A percentile compares a stretch with the other conserved stretches of the same genome.
phyloP scores from a whole-genome alignment of 2,329 filamentous ascomycete species.

The Trichophyton verrucosum region DNA sequence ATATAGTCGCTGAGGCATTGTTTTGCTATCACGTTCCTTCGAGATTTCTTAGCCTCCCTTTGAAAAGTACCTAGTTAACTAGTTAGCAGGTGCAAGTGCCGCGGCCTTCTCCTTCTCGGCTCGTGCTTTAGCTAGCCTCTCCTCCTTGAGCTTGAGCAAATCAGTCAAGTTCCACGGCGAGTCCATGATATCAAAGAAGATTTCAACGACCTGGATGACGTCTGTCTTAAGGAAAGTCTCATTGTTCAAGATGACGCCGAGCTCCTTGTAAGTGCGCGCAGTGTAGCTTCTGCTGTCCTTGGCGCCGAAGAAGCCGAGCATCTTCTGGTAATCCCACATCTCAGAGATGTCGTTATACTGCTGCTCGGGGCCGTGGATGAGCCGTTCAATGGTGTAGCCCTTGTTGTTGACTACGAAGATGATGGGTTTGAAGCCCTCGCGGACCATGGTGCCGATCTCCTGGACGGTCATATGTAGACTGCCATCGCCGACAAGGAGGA shows the following conservation, averaged over 20 bases:
- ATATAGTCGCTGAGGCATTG: too few species aligned
- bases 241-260: slow-evolving; percentile 11
- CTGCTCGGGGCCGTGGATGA: slow-evolving; percentile 18
- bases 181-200: slow-evolving; percentile 13
- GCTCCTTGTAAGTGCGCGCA: slow-evolving; percentile 12
- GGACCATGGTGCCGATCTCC: slow-evolving; percentile 18
- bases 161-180: slow-evolving; percentile 12
- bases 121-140: slow-evolving; percentile 7
- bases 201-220: slow-evolving; percentile 10
- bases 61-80: background rate
- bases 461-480: slow-evolving; percentile 21
- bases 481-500: slow-evolving; percentile 19
- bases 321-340: slow-evolving; percentile 18
- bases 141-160: slow-evolving; percentile 12
- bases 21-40: too few species aligned
- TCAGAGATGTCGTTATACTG: slow-evolving; percentile 19
- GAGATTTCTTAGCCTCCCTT: too few species aligned
- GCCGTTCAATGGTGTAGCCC: slow-evolving; percentile 20
- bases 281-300: slow-evolving; percentile 9
- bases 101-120: slow-evolving; percentile 1
- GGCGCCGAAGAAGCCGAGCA: slow-evolving; percentile 18
- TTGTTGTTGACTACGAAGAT: slow-evolving; percentile 20
- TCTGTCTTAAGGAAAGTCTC: slow-evolving; percentile 10
- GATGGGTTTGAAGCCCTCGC: slow-evolving; percentile 17
- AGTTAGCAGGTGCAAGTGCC: background rate